Evolutionary conservation across 2,329 filamentous ascomycete genomes (phyloP).

Genomic region (Fusarium acutatum): DNA sequence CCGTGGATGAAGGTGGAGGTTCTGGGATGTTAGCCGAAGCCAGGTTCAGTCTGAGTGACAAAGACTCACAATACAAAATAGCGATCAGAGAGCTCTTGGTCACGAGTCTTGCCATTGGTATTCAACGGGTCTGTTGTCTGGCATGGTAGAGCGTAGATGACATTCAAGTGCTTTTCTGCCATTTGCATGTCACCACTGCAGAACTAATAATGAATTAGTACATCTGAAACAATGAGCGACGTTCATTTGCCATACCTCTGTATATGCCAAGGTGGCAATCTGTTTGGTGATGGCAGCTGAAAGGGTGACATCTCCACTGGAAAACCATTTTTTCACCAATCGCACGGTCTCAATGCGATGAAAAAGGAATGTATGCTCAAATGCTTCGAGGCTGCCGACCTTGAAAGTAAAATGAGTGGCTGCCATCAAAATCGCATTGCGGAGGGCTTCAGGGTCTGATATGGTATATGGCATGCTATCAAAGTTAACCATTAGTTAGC

Average conservation of each 20-base stretch:
- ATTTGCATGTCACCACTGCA: slow-evolving; percentile 1
- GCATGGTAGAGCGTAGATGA: not conserved
- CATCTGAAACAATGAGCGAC: rapidly evolving
- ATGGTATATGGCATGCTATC: not conserved
- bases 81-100: slow-evolving; percentile 5
- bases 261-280: slow-evolving; percentile 1
- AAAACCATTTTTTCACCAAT: slow-evolving; percentile 3
- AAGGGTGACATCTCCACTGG: not conserved
- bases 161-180: slow-evolving; percentile 4
- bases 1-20: not conserved
- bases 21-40: not conserved
- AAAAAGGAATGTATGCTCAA: slow-evolving; percentile 10
- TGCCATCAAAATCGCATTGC: slow-evolving; percentile 6
- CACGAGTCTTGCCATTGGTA: not conserved
- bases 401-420: slow-evolving; percentile 18
- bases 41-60: rapidly evolving
- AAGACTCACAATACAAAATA: not conserved
- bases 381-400: not conserved
- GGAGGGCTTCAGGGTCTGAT: slow-evolving; percentile 1
- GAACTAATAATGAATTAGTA: not conserved
- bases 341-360: slow-evolving; percentile 12
- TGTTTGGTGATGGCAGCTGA: not conserved
- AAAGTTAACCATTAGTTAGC: not conserved
- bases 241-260: not conserved
- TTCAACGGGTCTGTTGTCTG: rapidly evolving